These are phyloP conservation scores for Austroboletus niveus DNA, from an alignment of 1,284 basidiomycete species.

Conservation along the genomic window DNA sequence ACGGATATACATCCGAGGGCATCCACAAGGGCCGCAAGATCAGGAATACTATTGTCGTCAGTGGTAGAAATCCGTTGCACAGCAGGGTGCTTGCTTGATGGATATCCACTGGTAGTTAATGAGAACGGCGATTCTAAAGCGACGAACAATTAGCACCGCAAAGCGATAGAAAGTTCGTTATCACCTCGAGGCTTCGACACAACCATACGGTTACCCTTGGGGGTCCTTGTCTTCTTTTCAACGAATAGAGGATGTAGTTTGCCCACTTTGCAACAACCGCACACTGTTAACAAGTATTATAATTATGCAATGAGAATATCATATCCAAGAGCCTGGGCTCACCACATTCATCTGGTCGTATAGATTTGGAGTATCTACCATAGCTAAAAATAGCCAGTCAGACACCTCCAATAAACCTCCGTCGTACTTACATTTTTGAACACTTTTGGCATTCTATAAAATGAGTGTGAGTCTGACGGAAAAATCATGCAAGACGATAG, in stretches of 20 bases:
- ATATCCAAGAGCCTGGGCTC: slow-evolving; percentile 25
- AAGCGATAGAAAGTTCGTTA: background rate
- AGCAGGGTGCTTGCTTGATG: background rate
- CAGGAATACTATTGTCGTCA: slow-evolving; percentile 3
- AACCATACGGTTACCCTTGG: slow-evolving; percentile 47
- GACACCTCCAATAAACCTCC: background rate
- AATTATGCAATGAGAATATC: background rate
- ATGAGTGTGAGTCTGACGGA: background rate
- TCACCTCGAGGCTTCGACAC: slow-evolving; percentile 47
- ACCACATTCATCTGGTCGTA: slow-evolving; percentile 66
- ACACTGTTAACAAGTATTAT: slow-evolving; percentile 33
- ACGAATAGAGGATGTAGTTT: slow-evolving; percentile 55
- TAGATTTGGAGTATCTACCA: slow-evolving; percentile 76
- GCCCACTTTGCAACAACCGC: slow-evolving; percentile 52
- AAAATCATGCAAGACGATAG: background rate
- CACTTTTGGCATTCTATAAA: slow-evolving; percentile 62
- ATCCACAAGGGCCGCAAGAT: slow-evolving; percentile 2
- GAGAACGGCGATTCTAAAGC: slow-evolving; percentile 19
- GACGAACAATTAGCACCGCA: background rate
- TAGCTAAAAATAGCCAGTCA: slow-evolving; percentile 46
- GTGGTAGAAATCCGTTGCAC: background rate
- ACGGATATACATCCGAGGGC: slow-evolving; percentile 15
- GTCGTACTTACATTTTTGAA: slow-evolving; percentile 54
- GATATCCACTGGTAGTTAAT: background rate
- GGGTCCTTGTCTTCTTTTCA: slow-evolving; percentile 35